Evolutionary conservation across 2,329 filamentous ascomycete genomes (phyloP), one percentile per base, ranked within the genome.

Genomic region (Fusarium coicis): DNA sequence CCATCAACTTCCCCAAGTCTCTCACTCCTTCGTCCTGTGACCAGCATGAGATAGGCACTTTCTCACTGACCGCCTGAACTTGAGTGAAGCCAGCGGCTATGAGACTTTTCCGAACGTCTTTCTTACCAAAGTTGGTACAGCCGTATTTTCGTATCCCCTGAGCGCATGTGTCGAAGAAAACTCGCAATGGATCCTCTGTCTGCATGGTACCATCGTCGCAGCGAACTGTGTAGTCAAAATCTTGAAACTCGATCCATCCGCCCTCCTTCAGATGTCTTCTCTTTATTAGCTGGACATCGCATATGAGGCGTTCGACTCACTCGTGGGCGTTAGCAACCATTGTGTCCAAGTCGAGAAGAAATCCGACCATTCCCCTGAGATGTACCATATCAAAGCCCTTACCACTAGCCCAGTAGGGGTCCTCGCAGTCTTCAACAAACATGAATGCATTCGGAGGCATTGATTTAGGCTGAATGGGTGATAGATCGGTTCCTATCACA

Each of bases 361-460:
- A 84, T 32, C 72, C 83, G 74, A 84, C 88, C 83, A 82, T 86
- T 76, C 76, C 85, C 74, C 81, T 84, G 75, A 85, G 87, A 83
- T 85, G 85, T 4, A 91, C 86, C 70, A 88, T 85, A 77, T 91
- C 89, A 75, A 88, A 90, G 59, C 86, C 82, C 8, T 83, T 80
- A 55, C 87, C 88, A 32, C 83, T 81, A 9, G 81, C 71, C 90
- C 90, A 92, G 14, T 88, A 84, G 52, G 87, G 84, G 70, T 91
- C 81, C 65, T 83, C 88, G 56, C 87, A 86, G 76, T 92, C 90
- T 74, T 92, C 90, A 15, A 92, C 85, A 65, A 90, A 83, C 80
- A 91, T 91, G 12, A 83, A 84, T n/a, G 89, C 84, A 75, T 92
- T 92, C 16, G 87, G 84, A 21, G 89, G 90, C 18, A 91, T 84